Evolutionary conservation across 2,329 filamentous ascomycete species (phyloP), one percentile per base, ranked within the genome.

Genomic region (Eutypella sp.): DNA sequence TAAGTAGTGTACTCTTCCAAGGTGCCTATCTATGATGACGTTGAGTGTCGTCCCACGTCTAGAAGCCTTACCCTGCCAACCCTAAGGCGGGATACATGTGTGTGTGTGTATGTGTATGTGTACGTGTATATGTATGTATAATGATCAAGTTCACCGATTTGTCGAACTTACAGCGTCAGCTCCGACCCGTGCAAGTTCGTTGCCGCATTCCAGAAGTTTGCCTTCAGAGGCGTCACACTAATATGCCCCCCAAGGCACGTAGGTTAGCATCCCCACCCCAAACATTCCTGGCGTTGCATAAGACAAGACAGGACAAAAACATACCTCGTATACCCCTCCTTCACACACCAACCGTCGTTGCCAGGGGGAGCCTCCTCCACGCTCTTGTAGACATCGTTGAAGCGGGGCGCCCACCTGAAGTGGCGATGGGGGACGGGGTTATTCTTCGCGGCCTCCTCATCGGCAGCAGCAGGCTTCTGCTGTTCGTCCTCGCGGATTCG

Each of bases 321-420:
- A 58, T 69, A 89, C 87, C 88, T 93, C 11, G 92, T 95, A 66
- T 85, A 82, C 23, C 89, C 89, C 63, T 95, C 84, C 63, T 87
- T 86, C 20, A 99, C 88, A 29, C 85, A 85, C 89, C 92, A 96
- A 5, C 92, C 93, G 67, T 99, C 93, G 61, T 89, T 95, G 3
- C 90, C 90, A 4, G 88, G 87, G 25, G 75, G 73, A 33, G 85
- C 82, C 53, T 85, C 79, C 56, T 90, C 82, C n/a, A 96, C 90
- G 55, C 87, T 91, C 62, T 86, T 81, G 66, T 89, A 89, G 2
- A 97, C 89, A 66, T 95, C 91, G 27, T 80, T 76, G 67, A 97
- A 93, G 52, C 81, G 81, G 2, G 92, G 93, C 40, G 87, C 82
- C 93, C 93, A 97, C 68, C 92, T 95, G 74, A 96, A 97, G 67